Conservation (phyloP, 352 stramenopile genomes). For the Pythium biforme region DNA sequence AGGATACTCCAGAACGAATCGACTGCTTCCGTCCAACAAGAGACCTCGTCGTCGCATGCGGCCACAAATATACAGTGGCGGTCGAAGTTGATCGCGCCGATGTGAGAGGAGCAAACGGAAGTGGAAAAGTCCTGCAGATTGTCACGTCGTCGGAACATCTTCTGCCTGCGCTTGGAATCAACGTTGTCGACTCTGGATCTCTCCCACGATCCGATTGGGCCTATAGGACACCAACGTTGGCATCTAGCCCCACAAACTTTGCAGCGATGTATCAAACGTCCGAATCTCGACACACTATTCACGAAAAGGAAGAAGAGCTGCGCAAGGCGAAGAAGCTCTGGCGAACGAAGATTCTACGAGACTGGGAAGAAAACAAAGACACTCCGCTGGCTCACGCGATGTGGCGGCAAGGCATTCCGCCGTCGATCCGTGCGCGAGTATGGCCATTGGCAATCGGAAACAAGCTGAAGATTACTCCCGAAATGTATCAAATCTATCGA, state of each 20-base stretch:
- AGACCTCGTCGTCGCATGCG: slow-evolving; percentile 63
- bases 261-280: slow-evolving; percentile 5
- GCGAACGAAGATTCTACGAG: slow-evolving; percentile 68
- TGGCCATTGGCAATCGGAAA: slow-evolving; percentile 88
- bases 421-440: slow-evolving; percentile 74
- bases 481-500: slow-evolving; percentile 87
- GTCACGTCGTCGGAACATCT: background rate
- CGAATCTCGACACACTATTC: slow-evolving; percentile 48
- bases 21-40: slow-evolving; percentile 64
- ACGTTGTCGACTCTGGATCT: slow-evolving; percentile 6
- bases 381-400: slow-evolving; percentile 72
- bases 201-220: slow-evolving; percentile 5
- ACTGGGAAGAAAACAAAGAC: slow-evolving; percentile 79
- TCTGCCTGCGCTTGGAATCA: slow-evolving; percentile 8
- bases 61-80: slow-evolving; percentile 82
- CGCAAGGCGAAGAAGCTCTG: slow-evolving; percentile 82
- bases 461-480: slow-evolving; percentile 79
- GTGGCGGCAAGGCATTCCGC: slow-evolving; percentile 81
- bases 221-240: background rate
- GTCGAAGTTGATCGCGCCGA: slow-evolving; percentile 41
- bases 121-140: background rate
- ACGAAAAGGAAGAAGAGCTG: slow-evolving; percentile 78
- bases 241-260: slow-evolving; percentile 4
- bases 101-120: background rate
- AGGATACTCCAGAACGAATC: slow-evolving; percentile 72